Evolutionary conservation across 768 basidiomycete genomes (phyloP).

Genomic region (Inosperma sp.): DNA sequence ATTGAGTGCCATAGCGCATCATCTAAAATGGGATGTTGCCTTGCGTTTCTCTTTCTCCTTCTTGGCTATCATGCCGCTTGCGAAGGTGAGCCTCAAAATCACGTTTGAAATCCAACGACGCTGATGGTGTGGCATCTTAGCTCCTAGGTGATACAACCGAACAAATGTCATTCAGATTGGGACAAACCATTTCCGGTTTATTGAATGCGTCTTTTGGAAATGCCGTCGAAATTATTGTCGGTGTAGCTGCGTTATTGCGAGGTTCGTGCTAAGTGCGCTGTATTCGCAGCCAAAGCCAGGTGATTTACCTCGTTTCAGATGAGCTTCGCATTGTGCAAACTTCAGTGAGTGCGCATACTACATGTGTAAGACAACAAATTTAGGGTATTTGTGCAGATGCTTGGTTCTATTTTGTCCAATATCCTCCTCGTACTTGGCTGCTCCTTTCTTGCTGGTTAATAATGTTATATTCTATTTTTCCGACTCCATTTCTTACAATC

Average conservation of each 20-base stretch:
- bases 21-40: slow-evolving; percentile 68
- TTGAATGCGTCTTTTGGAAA: slow-evolving; percentile 83
- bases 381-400: slow-evolving; percentile 48
- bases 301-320: slow-evolving; percentile 34
- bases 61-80: slow-evolving; percentile 81
- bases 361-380: neutral
- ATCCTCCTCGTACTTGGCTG: slow-evolving; percentile 86
- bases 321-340: slow-evolving; percentile 90
- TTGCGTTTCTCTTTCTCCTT: slow-evolving; percentile 74
- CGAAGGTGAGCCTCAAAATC: slow-evolving; percentile 51
- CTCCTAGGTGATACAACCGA: slow-evolving; percentile 80
- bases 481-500: slow-evolving; percentile 1
- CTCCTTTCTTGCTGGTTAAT: slow-evolving; percentile 77
- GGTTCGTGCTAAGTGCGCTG: slow-evolving; percentile 35
- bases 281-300: neutral
- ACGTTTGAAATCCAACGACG: neutral
- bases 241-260: slow-evolving; percentile 77
- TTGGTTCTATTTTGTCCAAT: slow-evolving; percentile 90
- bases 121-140: slow-evolving; percentile 29
- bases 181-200: slow-evolving; percentile 81
- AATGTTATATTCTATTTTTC: neutral
- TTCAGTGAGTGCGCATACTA: slow-evolving; percentile 49
- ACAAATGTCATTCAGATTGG: slow-evolving; percentile 71
- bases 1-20: slow-evolving; percentile 59
- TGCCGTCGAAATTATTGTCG: slow-evolving; percentile 87